Evolutionary conservation across 192 early-diverging fungal genomes (phyloP).

Genomic region (Pecoramyces ruminantium): DNA sequence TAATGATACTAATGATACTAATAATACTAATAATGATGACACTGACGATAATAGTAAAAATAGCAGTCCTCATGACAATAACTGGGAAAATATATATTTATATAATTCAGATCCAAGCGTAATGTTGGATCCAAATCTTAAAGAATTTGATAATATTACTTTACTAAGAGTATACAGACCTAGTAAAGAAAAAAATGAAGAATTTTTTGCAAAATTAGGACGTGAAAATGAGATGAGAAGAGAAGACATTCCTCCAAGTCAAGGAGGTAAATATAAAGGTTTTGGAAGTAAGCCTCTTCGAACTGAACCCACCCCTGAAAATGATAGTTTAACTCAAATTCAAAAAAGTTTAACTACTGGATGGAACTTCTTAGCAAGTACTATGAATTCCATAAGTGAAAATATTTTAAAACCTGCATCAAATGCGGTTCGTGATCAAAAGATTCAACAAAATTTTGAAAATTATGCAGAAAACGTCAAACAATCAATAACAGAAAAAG

Average conservation of each 20-base stretch:
- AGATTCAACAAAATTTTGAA: conserved; percentile 38
- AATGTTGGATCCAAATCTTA: background rate
- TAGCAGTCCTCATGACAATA: background rate
- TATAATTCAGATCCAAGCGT: background rate
- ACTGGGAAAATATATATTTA: background rate
- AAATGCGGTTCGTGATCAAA: conserved; percentile 40
- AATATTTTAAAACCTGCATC: conserved; percentile 45
- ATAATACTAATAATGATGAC: too few species aligned
- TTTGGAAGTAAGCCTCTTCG: conserved; percentile 36
- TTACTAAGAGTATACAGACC: background rate
- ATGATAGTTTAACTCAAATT: background rate
- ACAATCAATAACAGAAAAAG: background rate
- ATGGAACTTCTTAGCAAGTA: background rate
- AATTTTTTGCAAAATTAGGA: conserved; percentile 56
- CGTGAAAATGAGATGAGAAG: conserved; percentile 29
- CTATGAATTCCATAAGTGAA: conserved; percentile 26
- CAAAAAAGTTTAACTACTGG: background rate
- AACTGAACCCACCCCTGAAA: background rate
- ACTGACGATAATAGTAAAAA: background rate
- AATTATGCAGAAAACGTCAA: conserved; percentile 22
- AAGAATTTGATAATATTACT: background rate
- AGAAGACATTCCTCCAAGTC: conserved; percentile 47
- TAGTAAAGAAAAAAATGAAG: conserved; percentile 55
- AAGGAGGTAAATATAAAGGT: conserved; percentile 58
- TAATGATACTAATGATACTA: too few species aligned